phyloP scores from a whole-genome alignment of 352 stramenopile species.

The Globisporangium paroecandrum region DNA sequence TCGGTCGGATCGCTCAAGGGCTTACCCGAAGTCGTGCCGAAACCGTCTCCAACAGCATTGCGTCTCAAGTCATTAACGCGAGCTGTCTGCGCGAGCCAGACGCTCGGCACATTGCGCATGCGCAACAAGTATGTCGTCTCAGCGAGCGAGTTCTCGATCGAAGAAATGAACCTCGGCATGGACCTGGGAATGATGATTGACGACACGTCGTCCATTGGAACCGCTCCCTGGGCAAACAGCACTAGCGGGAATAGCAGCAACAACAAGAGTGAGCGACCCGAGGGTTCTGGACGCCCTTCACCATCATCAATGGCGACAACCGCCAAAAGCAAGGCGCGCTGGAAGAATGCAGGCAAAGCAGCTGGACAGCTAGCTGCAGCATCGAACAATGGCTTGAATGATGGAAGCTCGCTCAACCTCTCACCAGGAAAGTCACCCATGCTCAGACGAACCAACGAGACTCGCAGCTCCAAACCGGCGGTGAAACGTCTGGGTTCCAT shows the following conservation, averaged over 20 bases:
- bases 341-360: conserved; percentile 7
- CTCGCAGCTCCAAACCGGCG: neutral
- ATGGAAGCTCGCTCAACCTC: neutral
- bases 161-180: conserved; percentile 37
- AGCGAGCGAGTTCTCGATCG: conserved; percentile 32
- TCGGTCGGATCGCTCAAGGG: conserved; percentile 18
- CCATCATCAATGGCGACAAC: neutral
- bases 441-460: conserved; percentile 1
- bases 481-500: conserved; percentile 38
- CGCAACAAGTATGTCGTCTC: conserved; percentile 41
- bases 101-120: conserved; percentile 30
- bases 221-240: conserved; percentile 7
- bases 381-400: neutral
- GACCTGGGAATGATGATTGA: conserved; percentile 34
- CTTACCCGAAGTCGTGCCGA: conserved; percentile 17
- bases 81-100: conserved; percentile 51
- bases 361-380: neutral
- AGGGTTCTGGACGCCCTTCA: neutral
- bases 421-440: neutral
- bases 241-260: neutral
- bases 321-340: conserved; percentile 14
- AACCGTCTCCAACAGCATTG: conserved; percentile 38
- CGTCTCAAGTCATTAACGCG: conserved; percentile 44
- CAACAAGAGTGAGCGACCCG: conserved; percentile 10
- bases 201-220: conserved; percentile 12